Conservation (phyloP, 208 protist species). For the Crithidia thermophila region DNA sequence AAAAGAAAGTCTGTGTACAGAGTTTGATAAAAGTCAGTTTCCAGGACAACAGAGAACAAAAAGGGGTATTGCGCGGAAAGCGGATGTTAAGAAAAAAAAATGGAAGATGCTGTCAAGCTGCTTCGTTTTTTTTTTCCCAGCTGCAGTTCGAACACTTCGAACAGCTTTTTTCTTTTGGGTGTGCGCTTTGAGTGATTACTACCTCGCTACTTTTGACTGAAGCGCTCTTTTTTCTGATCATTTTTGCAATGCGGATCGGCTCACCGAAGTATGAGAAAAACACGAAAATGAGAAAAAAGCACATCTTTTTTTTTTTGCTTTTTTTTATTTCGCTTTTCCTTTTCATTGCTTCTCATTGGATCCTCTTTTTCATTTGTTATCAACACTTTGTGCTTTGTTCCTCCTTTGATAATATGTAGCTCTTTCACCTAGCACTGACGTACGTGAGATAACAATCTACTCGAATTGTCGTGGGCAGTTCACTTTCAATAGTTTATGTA, state of each 20-base stretch:
- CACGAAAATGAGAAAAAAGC: background rate
- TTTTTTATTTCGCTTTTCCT: background rate
- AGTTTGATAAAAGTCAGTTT: no score
- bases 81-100: no score
- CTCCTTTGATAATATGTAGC: background rate
- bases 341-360: background rate
- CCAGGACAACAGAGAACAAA: no score
- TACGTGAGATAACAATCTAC: background rate
- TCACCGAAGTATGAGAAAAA: background rate
- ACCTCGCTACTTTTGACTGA: no score
- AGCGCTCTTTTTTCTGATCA: no score
- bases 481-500: background rate
- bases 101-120: no score
- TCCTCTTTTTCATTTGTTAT: background rate
- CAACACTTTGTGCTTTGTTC: background rate
- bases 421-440: background rate
- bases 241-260: background rate
- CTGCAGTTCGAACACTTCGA: no score
- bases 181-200: no score
- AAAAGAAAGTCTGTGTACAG: no score
- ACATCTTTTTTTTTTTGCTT: background rate
- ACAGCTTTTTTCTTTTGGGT: no score
- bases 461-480: background rate
- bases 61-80: no score
- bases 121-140: no score